Conservation (phyloP, 768 basidiomycete species). For the Rhizopogon vesiculosus region DNA sequence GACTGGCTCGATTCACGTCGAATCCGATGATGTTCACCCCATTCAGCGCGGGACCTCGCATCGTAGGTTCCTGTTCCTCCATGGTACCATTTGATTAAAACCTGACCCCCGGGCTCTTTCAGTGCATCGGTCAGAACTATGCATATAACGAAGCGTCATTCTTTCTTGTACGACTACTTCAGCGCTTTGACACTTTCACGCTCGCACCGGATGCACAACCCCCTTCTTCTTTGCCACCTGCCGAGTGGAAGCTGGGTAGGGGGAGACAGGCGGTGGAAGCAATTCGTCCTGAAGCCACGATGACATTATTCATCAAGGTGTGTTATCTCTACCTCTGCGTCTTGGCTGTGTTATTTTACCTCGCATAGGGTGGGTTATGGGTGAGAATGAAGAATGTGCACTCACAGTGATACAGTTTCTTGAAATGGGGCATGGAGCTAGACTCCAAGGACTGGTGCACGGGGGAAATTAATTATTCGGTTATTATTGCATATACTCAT, state of each 20-base stretch:
- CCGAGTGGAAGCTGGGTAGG: conserved; percentile 41
- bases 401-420: conserved; percentile 7
- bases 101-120: conserved; percentile 2
- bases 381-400: conserved; percentile 36
- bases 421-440: background rate
- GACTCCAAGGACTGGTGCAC: background rate
- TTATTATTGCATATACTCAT: conserved; percentile 8
- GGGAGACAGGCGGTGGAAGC: conserved; percentile 52
- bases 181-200: conserved; percentile 56
- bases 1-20: conserved; percentile 43
- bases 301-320: conserved; percentile 68
- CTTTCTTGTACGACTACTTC: conserved; percentile 63
- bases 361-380: conserved; percentile 53
- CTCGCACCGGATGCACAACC: conserved; percentile 62
- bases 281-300: conserved; percentile 57
- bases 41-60: conserved; percentile 68
- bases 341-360: conserved; percentile 2
- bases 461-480: conserved; percentile 9
- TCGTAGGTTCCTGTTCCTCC: conserved; percentile 25
- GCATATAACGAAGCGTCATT: conserved; percentile 76
- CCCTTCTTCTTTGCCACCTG: conserved; percentile 53
- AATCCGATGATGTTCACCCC: conserved; percentile 71
- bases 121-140: conserved; percentile 74
- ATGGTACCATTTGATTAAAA: background rate
- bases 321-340: conserved; percentile 2